phyloP scores from a whole-genome alignment of 345 rosid species.

The Eucalyptus globulus region DNA sequence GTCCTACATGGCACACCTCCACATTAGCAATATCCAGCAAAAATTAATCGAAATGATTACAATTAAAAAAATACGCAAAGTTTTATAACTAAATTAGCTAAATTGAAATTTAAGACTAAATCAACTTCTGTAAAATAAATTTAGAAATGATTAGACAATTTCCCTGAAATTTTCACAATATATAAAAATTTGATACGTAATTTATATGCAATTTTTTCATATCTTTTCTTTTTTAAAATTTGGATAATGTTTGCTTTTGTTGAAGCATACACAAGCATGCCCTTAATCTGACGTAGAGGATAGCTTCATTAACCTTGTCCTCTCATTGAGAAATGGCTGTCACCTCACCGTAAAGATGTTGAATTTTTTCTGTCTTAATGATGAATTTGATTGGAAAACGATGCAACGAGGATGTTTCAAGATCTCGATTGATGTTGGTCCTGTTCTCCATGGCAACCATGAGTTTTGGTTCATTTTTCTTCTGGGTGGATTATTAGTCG shows the following conservation, averaged over 20 bases:
- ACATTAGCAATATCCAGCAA: accelerated
- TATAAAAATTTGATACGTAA: neutral
- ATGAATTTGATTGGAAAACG: neutral
- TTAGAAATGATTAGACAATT: no score
- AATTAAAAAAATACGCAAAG: neutral
- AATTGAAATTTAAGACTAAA: accelerated
- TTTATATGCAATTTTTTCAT: no score
- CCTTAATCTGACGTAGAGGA: neutral
- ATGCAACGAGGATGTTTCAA: neutral
- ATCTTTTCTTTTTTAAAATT: neutral
- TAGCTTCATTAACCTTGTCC: neutral
- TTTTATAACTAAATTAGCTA: neutral
- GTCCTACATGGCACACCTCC: neutral
- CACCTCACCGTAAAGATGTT: neutral
- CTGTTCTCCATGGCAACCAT: neutral
- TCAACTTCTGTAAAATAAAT: neutral
- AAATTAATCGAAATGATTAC: accelerated
- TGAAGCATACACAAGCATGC: neutral
- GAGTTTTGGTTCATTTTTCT: neutral
- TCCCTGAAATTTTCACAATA: no score
- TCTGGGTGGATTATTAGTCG: neutral
- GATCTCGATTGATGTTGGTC: neutral
- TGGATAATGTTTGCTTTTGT: neutral
- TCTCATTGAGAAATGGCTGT: neutral
- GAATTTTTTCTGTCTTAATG: neutral